Conservation (phyloP, 2,329 filamentous ascomycete species). For the Scedosporium minutisporum region DNA sequence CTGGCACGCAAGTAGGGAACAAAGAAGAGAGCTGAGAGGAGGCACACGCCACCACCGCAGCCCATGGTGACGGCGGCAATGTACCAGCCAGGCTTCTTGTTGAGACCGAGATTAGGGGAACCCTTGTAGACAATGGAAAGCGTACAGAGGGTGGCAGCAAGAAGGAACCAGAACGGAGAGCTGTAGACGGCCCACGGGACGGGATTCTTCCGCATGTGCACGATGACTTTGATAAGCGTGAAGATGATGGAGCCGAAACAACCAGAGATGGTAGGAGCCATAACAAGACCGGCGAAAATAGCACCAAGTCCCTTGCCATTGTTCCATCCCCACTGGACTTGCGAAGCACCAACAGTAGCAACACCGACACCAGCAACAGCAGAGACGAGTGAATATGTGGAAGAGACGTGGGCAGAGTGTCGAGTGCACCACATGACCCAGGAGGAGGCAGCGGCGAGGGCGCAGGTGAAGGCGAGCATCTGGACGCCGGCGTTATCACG, state of each 20-base stretch:
- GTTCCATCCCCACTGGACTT: conserved; percentile 64
- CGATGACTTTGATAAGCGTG: conserved; percentile 60
- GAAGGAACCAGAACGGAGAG: conserved; percentile 68
- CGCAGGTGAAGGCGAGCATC: conserved; percentile 58
- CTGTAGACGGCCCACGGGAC: conserved; percentile 64
- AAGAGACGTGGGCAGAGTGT: conserved; percentile 64
- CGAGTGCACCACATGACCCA: conserved; percentile 78
- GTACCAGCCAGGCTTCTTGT: conserved; percentile 58
- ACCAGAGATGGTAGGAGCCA: conserved; percentile 60
- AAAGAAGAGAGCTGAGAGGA: conserved; percentile 60
- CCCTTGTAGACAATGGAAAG: conserved; percentile 76
- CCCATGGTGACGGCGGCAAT: conserved; percentile 59
- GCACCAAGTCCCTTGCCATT: conserved; percentile 58
- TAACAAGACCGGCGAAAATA: conserved; percentile 61
- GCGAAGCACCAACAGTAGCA: conserved; percentile 49
- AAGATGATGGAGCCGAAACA: conserved; percentile 60
- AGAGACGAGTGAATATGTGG: conserved; percentile 62
- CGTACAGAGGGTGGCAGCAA: conserved; percentile 64
- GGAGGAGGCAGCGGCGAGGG: conserved; percentile 52
- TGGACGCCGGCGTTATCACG: conserved; percentile 52
- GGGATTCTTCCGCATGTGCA: conserved; percentile 63
- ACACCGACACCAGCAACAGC: conserved; percentile 61
- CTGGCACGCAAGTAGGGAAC: conserved; percentile 59
- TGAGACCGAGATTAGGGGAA: conserved; percentile 56
- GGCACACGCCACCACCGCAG: conserved; percentile 46